These are phyloP conservation scores for Metarhizium album DNA, from an alignment of 2,329 filamentous ascomycete species.

Conservation along the genomic window DNA sequence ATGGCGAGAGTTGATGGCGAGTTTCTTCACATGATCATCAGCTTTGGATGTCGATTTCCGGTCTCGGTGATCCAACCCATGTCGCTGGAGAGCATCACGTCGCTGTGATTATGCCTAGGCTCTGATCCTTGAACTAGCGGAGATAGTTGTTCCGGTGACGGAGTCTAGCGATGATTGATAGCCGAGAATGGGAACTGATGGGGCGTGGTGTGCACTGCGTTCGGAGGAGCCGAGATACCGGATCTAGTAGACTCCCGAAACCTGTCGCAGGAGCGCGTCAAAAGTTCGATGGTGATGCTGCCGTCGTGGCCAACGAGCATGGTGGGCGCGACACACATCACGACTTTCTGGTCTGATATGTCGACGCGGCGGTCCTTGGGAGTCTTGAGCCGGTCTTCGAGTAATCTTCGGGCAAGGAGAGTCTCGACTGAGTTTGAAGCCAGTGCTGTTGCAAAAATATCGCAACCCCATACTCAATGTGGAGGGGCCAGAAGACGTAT, in stretches of 20 bases:
- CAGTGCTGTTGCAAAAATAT: slow-evolving; percentile 29
- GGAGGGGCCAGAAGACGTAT: slow-evolving; percentile 22
- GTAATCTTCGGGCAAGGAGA: slow-evolving; percentile 14
- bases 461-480: slow-evolving; percentile 18
- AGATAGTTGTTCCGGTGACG: too few species aligned
- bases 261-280: slow-evolving; percentile 15
- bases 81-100: too few species aligned
- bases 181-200: too few species aligned
- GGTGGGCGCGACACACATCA: not conserved
- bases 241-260: slow-evolving; percentile 18
- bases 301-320: slow-evolving; percentile 14
- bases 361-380: slow-evolving; percentile 11
- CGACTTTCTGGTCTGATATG: slow-evolving; percentile 18
- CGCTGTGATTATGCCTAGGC: too few species aligned
- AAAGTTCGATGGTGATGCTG: slow-evolving; percentile 13
- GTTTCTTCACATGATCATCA: too few species aligned
- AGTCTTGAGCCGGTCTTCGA: slow-evolving; percentile 19
- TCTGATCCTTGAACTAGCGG: too few species aligned
- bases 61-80: too few species aligned
- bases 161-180: too few species aligned
- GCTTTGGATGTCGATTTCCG: too few species aligned
- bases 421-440: slow-evolving; percentile 23
- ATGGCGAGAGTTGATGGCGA: too few species aligned
- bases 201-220: too few species aligned
- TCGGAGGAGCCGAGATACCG: not conserved